Evolutionary conservation across 2,329 filamentous ascomycete species (phyloP).

Genomic region (Hypoxylon sp.): DNA sequence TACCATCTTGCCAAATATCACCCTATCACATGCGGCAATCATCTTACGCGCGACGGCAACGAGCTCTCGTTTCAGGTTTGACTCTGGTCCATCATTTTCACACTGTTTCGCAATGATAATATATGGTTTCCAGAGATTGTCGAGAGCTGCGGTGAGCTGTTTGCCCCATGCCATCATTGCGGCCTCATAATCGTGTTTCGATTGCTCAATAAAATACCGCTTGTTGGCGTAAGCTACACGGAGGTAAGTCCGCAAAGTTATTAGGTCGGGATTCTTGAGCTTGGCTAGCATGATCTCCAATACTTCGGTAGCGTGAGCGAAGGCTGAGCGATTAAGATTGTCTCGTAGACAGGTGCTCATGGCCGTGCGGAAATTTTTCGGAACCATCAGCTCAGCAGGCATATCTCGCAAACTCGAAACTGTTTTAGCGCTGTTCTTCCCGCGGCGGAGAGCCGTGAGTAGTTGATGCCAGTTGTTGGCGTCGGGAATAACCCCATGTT

Average conservation of each 20-base stretch:
- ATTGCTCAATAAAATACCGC: constrained; percentile 56
- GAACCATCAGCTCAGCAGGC: constrained; percentile 60
- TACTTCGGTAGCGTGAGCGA: constrained; percentile 75
- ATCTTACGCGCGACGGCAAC: constrained; percentile 53
- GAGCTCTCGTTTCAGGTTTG: constrained; percentile 42
- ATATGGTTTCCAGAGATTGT: constrained; percentile 66
- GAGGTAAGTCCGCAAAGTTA: constrained; percentile 69
- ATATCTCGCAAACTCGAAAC: constrained; percentile 72
- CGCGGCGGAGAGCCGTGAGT: constrained; percentile 75
- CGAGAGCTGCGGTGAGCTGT: constrained; percentile 66
- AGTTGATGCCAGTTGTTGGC: constrained; percentile 77
- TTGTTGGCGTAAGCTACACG: constrained; percentile 66
- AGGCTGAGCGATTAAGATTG: constrained; percentile 78
- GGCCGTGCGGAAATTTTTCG: constrained; percentile 77
- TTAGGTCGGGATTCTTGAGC: constrained; percentile 64
- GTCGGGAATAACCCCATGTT: constrained; percentile 78
- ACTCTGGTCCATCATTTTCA: constrained; percentile 20
- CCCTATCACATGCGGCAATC: constrained; percentile 50
- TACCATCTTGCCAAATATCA: constrained; percentile 43
- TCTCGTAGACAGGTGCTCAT: constrained; percentile 82
- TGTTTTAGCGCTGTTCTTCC: constrained; percentile 74
- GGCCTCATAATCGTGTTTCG: constrained; percentile 52
- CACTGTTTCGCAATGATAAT: constrained; percentile 45
- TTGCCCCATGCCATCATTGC: constrained; percentile 63
- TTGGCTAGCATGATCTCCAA: constrained; percentile 72